Percentiles rank a stretch among this genome's conserved stretches.
Evolutionary conservation across 2,329 filamentous ascomycete genomes (phyloP).

Genomic region (Ceratocystis smalleyi): DNA sequence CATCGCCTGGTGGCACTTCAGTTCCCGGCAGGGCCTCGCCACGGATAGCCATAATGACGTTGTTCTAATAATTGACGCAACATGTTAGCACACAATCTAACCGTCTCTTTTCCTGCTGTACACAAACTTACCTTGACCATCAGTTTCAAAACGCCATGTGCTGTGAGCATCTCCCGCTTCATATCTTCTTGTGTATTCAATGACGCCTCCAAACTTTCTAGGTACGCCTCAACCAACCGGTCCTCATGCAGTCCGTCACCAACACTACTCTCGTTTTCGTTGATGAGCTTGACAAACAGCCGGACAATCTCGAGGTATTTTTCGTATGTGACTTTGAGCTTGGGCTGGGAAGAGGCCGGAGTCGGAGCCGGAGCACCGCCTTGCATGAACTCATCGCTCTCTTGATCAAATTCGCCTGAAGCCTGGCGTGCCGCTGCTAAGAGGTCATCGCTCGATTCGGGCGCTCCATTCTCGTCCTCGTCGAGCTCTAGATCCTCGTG

Average conservation of each 20-base stretch:
- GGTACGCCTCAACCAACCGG: constrained; percentile 71
- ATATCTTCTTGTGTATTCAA: constrained; percentile 69
- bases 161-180: constrained; percentile 55
- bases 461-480: constrained; percentile 46
- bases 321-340: constrained; percentile 86
- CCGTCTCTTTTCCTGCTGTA: neutral
- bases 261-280: constrained; percentile 58
- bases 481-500: constrained; percentile 95
- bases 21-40: constrained; percentile 41
- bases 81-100: constrained; percentile 29
- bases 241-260: constrained; percentile 79
- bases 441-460: constrained; percentile 15
- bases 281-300: constrained; percentile 64
- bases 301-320: constrained; percentile 89
- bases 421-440: constrained; percentile 35
- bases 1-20: constrained; percentile 27
- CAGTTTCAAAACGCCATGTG: constrained; percentile 75
- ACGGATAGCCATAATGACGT: constrained; percentile 69
- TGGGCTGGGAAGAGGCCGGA: constrained; percentile 37
- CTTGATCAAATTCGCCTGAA: constrained; percentile 30
- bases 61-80: constrained; percentile 42
- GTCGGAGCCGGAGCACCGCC: constrained; percentile 25
- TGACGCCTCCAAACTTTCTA: constrained; percentile 78
- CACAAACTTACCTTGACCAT: constrained; percentile 77
- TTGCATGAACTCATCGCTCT: constrained; percentile 17